Evolutionary conservation across 1,284 basidiomycete genomes (phyloP).

Genomic region (Ceratobasidium sp.): DNA sequence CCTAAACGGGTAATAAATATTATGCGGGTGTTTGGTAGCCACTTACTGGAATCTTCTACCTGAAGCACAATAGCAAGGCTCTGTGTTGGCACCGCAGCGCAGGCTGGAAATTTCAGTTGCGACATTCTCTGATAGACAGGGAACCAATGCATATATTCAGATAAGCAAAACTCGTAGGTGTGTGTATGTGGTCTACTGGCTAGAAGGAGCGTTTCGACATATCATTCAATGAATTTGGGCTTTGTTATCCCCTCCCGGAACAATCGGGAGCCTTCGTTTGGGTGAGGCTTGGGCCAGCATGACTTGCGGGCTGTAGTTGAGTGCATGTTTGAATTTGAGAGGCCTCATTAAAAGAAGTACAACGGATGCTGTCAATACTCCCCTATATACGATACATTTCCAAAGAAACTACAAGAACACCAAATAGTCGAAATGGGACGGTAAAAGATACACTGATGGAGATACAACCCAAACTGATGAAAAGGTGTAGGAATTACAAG

Average conservation of each 20-base stretch:
- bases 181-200: too few species aligned
- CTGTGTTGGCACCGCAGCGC: too few species aligned
- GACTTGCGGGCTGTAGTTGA: too few species aligned
- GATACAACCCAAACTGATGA: not conserved
- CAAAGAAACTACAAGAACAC: not conserved
- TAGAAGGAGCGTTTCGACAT: too few species aligned
- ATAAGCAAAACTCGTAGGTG: too few species aligned
- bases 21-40: not conserved
- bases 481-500: not conserved
- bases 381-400: slow-evolving; percentile 2
- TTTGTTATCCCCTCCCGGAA: not conserved
- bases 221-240: too few species aligned
- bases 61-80: too few species aligned
- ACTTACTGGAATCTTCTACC: not conserved
- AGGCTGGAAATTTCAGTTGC: not conserved
- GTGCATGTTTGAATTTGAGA: not conserved
- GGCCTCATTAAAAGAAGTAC: not conserved
- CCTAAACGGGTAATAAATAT: not conserved
- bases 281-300: too few species aligned
- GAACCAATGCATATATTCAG: too few species aligned
- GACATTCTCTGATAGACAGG: not conserved
- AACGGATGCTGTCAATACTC: not conserved
- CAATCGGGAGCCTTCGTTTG: not conserved
- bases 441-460: not conserved
- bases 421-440: not conserved